A percentile compares a stretch with the other conserved stretches of the same genome.
These are phyloP conservation scores for Suhomyces guaymorum DNA, from an alignment of 1,139 yeast genomes.

Conservation along the genomic window DNA sequence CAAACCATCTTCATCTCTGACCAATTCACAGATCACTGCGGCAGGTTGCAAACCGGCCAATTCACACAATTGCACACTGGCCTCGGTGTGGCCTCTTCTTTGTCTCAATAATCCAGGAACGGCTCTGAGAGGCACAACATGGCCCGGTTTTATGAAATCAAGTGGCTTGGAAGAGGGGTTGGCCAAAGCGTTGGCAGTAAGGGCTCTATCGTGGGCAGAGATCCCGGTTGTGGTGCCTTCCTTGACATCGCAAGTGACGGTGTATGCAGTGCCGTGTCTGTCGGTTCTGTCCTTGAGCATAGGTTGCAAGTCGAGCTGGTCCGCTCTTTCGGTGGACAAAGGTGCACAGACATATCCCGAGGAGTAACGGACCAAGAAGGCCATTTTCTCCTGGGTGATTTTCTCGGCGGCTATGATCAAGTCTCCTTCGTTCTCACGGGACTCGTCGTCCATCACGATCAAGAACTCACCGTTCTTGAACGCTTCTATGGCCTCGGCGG, in stretches of 20 bases:
- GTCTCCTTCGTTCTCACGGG: constrained; percentile 97
- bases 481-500: constrained; percentile 73
- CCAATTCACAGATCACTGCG: constrained; percentile 91
- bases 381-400: constrained; percentile 85
- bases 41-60: constrained; percentile 82
- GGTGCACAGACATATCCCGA: constrained; percentile 97
- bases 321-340: constrained; percentile 74
- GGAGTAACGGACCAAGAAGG: constrained; percentile 84
- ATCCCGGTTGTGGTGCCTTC: constrained; percentile 97
- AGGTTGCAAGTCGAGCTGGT: constrained; percentile 72
- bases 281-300: constrained; percentile 71
- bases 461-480: constrained; percentile 86
- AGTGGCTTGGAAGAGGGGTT: constrained; percentile 53
- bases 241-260: constrained; percentile 83
- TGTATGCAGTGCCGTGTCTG: constrained; percentile 95
- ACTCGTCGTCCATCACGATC: constrained; percentile 93
- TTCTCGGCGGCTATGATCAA: constrained; percentile 86
- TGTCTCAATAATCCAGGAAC: constrained; percentile 76
- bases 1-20: constrained; percentile 87
- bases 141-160: constrained; percentile 90
- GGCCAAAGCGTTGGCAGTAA: constrained; percentile 76
- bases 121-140: constrained; percentile 88
- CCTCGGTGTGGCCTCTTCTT: constrained; percentile 98
- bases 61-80: constrained; percentile 84
- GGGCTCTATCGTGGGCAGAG: constrained; percentile 89